Percentiles rank a stretch among this genome's conserved stretches.
These are phyloP conservation scores for Crithidia mellificae DNA, from an alignment of 208 protist species.

Conservation along the genomic window DNA sequence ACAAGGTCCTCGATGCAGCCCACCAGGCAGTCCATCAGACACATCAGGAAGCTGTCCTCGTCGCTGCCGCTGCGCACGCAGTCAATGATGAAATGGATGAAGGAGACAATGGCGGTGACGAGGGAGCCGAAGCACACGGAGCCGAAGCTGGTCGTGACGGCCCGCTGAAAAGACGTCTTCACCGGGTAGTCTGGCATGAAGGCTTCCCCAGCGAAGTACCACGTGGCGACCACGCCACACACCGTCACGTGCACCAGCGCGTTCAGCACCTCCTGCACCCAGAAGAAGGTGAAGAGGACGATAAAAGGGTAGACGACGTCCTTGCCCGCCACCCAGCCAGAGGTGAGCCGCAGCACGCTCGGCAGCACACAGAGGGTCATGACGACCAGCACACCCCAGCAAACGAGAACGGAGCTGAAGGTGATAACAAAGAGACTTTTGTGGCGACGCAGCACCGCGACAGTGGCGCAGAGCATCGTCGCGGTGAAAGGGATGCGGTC, in stretches of 20 bases:
- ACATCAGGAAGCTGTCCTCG: constrained; percentile 50
- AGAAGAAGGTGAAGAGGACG: constrained; percentile 55
- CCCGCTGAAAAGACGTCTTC: constrained; percentile 59
- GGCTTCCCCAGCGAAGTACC: constrained; percentile 83
- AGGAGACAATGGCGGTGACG: constrained; percentile 66
- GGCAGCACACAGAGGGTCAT: constrained; percentile 31
- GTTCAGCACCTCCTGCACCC: constrained; percentile 60
- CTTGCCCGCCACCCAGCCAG: constrained; percentile 18
- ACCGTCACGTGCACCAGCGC: constrained; percentile 74
- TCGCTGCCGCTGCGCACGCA: constrained; percentile 23
- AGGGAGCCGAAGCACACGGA: constrained; percentile 90
- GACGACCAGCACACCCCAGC: constrained; percentile 31
- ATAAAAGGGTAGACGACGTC: constrained; percentile 27
- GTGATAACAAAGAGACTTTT: constrained; percentile 46
- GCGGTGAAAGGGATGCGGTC: constrained; percentile 67
- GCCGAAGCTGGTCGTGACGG: constrained; percentile 81
- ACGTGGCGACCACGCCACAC: constrained; percentile 76
- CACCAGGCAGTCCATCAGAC: constrained; percentile 56
- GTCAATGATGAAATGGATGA: constrained; percentile 57
- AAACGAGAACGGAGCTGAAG: constrained; percentile 29
- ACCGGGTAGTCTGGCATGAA: constrained; percentile 63
- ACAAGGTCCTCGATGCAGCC: constrained; percentile 59
- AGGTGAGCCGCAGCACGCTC: constrained; percentile 28
- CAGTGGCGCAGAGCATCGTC: constrained; percentile 42
- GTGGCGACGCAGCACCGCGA: constrained; percentile 44